Percentiles rank a stretch among this genome's conserved stretches.
Conservation (phyloP, 768 basidiomycete genomes). For the Trametes coccinea region DNA sequence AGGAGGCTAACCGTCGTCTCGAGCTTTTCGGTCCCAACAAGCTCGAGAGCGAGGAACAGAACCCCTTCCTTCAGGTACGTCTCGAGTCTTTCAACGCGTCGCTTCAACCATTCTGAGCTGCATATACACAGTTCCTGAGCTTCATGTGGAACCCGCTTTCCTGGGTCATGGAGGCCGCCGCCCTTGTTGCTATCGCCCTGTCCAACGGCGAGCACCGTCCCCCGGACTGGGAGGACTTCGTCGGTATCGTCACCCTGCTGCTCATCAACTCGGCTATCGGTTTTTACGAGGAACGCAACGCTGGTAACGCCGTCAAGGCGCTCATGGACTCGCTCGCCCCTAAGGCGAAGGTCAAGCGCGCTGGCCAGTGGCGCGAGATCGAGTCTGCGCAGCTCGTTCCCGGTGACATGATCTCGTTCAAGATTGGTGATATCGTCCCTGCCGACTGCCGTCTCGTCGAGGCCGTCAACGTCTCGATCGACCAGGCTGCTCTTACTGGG, state of each 20-base stretch:
- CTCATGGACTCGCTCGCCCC: slow-evolving; percentile 99
- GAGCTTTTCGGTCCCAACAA: slow-evolving; percentile 97
- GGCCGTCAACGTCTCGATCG: slow-evolving; percentile 96
- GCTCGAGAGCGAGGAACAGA: slow-evolving; percentile 88
- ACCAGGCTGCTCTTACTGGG: slow-evolving; percentile 97
- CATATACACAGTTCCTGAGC: slow-evolving; percentile 66
- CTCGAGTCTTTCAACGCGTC: not conserved
- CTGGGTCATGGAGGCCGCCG: slow-evolving; percentile 99
- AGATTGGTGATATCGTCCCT: slow-evolving; percentile 98
- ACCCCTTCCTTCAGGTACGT: slow-evolving; percentile 79
- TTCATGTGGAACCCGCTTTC: slow-evolving; percentile 99
- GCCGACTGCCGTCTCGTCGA: slow-evolving; percentile 97
- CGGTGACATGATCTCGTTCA: slow-evolving; percentile 96
- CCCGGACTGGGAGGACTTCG: slow-evolving; percentile 97
- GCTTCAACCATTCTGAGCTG: not conserved
- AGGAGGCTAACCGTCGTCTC: slow-evolving; percentile 81
- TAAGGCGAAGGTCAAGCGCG: slow-evolving; percentile 92
- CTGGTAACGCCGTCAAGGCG: slow-evolving; percentile 98
- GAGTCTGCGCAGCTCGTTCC: slow-evolving; percentile 90
- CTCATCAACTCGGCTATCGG: slow-evolving; percentile 96
- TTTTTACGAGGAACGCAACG: slow-evolving; percentile 97
- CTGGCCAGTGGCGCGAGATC: slow-evolving; percentile 83
- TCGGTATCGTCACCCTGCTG: slow-evolving; percentile 90
- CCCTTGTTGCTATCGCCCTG: slow-evolving; percentile 90
- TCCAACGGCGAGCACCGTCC: slow-evolving; percentile 87